A percentile compares a stretch with the other conserved stretches of the same genome.
phyloP scores from a whole-genome alignment of 1,284 basidiomycete species.

The Butyriboletus appendiculatus region DNA sequence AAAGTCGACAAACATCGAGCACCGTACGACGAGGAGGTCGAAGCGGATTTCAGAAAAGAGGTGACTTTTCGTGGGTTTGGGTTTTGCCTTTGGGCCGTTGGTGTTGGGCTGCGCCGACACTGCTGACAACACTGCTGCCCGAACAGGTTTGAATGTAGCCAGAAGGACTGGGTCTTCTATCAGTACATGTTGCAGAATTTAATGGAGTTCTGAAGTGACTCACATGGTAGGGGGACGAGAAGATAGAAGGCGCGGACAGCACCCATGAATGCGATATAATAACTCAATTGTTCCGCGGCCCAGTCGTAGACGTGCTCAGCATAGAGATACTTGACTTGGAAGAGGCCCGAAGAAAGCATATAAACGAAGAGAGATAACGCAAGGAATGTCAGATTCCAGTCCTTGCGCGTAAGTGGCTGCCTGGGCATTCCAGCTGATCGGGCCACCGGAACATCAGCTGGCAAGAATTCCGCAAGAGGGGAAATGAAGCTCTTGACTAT shows the following conservation, averaged over 20 bases:
- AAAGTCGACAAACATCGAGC: slow-evolving; percentile 65
- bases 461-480: slow-evolving; percentile 58
- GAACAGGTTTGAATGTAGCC: slow-evolving; percentile 46
- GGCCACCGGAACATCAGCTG: slow-evolving; percentile 40
- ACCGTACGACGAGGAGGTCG: slow-evolving; percentile 60
- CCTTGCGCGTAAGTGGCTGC: slow-evolving; percentile 35
- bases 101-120: slow-evolving; percentile 9
- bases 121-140: slow-evolving; percentile 21
- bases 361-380: slow-evolving; percentile 48
- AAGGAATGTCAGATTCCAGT: slow-evolving; percentile 61
- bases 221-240: slow-evolving; percentile 58
- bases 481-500: slow-evolving; percentile 41
- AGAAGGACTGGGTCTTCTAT: slow-evolving; percentile 42
- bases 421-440: slow-evolving; percentile 14
- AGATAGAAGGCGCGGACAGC: slow-evolving; percentile 52
- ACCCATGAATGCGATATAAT: slow-evolving; percentile 60
- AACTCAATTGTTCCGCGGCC: slow-evolving; percentile 61
- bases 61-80: slow-evolving; percentile 48
- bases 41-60: slow-evolving; percentile 67
- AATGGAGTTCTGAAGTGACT: slow-evolving; percentile 23
- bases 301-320: slow-evolving; percentile 57
- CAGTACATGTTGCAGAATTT: slow-evolving; percentile 3
- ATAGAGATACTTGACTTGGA: slow-evolving; percentile 63
- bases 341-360: slow-evolving; percentile 52
- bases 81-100: slow-evolving; percentile 35